Base-by-base conservation (phyloP, 1,139 yeast species). In the Suhomyces yuchorum region DNA sequence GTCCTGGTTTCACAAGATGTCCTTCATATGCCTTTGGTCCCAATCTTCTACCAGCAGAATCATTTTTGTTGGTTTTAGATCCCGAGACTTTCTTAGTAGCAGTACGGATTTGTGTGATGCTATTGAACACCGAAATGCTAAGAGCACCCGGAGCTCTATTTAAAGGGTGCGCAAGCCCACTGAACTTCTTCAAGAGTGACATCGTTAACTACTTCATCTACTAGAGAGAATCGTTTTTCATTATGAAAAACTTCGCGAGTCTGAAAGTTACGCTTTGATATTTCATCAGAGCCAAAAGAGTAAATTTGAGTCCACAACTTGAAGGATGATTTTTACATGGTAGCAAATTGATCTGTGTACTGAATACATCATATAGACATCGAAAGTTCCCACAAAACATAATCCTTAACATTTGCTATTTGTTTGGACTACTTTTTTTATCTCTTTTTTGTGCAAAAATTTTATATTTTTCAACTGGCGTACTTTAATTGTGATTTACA, bases 61-160 rank as follows among this genome's bases (percentile, higher is more conserved):
- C 97, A 66, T 88, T 87, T 81, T 88, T 92, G 57, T 87, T 88
- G 39, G 97, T 88, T 69, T 84, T 87, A 26, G 97, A 91, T 57
- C 98, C 97, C 15, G 96, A 90, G 4, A 95, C 97, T 63, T 84
- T 85, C 69, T 93, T 93, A 32, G 97, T 91, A 28, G 99, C 97
- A 30, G 84, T 83, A 77, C 99, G 92, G 18, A 89, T 80, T 59
- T 82, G 88, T 34, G 60, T 68, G 32, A 62, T 35, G 38, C 47
- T 48, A 39, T 39, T 50, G 33, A 47, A 34, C 6, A 48, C 35
- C 2, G 45, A 30, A 8, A 61, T 67, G 46, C 72, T 36, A n/a
- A 42, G 26, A 11, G 23, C 19, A 23, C 42, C 37, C 1, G 37
- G 35, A 9, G 18, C 42, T 11, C 44, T 40, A n/a, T 22, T 38